Base-by-base conservation (phyloP, 148 eudicot species). In the Fagopyrum esculentum region DNA sequence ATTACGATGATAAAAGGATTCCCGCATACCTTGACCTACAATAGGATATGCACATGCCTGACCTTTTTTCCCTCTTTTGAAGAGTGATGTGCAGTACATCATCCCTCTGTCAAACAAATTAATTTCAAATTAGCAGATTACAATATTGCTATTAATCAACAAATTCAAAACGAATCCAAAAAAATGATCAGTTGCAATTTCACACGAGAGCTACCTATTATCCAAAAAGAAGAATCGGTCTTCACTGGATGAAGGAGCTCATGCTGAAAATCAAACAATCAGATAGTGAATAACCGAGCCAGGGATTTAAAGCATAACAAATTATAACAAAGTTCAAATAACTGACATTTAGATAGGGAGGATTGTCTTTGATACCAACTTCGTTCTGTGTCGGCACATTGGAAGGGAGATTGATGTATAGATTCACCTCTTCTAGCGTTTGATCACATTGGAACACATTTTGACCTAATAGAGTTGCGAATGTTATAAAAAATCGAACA, bases 31-130 rank as follows among this genome's bases (percentile, higher is more conserved):
- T 80, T 87, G 78, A 64, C 98, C 98, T 75, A 86, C 75, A 54
- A 94, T 90, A 68, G 98, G 98, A 9, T 91, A 94, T 75, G 95
- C 77, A 97, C 98, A 94, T 0, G 98, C 86, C 81, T 81, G 87
- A 46, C 97, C 98, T n/a, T 85, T 90, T 94, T 57, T 94, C 97
- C 89, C 98, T 90, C 87, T 94, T 93, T 82, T 91, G 93, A 76
- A 94, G 73, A 56, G 98, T 94, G 80, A 94, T 84, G 81, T 94
- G 97, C 93, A 91, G 74, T 16, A 81, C 85, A 71, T 87, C 91
- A 89, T 91, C n/a, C 98, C 90, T 91, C 97, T 94, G 87, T 74
- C 74, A 64, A 64, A 64, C 45, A 64, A 35, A 64, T n/a, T 11
- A 64, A 30, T 59, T 64, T n/a, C 46, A 64, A 64, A 1, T 64